Evolutionary conservation across 140 eudicot species (phyloP).

Genomic region (Cichorium intybus): DNA sequence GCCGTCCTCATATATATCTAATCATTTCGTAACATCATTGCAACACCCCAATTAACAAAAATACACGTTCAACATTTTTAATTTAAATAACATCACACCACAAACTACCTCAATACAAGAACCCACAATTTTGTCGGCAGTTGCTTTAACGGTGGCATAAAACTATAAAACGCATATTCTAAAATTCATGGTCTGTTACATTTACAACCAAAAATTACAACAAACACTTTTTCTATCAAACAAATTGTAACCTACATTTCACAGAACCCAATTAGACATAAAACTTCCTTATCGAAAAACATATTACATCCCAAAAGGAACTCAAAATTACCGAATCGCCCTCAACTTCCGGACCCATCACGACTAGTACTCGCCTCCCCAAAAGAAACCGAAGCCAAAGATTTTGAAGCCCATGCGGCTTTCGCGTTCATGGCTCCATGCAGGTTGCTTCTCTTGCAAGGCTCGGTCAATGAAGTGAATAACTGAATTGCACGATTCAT

Average conservation of each 20-base stretch:
- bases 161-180: not conserved
- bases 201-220: not conserved
- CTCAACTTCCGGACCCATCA: constrained; percentile 30
- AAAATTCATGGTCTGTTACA: not conserved
- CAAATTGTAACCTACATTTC: constrained; percentile 49
- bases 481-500: constrained; percentile 59
- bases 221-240: constrained; percentile 33
- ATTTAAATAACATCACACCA: too few species aligned
- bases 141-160: too few species aligned
- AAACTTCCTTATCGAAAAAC: constrained; percentile 22
- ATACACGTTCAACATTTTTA: not conserved
- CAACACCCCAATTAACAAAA: not conserved
- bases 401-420: constrained; percentile 87
- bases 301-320: constrained; percentile 16
- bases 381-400: constrained; percentile 79
- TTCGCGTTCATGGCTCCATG: constrained; percentile 82
- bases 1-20: not conserved
- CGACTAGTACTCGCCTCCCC: constrained; percentile 68
- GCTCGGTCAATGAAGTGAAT: constrained; percentile 51
- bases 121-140: too few species aligned
- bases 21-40: not conserved
- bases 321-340: constrained; percentile 8
- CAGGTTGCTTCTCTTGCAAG: constrained; percentile 73
- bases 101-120: too few species aligned
- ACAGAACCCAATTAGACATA: constrained; percentile 29